phyloP scores from a whole-genome alignment of 106 monocot genomes.

The Acorus calamus region DNA sequence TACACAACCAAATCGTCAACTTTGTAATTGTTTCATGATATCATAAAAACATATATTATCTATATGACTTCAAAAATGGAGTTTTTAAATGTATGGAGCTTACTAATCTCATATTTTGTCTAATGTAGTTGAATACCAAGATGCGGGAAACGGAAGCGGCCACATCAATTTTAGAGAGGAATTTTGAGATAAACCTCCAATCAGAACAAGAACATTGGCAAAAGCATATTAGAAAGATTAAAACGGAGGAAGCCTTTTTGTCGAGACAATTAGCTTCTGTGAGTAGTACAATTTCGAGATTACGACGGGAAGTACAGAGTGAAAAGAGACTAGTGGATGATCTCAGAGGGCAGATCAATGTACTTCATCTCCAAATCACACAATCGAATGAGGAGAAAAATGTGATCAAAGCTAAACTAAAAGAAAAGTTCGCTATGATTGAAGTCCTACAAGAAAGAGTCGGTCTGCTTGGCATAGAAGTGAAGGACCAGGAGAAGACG shows the following conservation, averaged over 20 bases:
- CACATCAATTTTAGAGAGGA: slow-evolving; percentile 26
- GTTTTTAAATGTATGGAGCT: too few species aligned
- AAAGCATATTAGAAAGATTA: slow-evolving; percentile 39
- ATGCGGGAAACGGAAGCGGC: slow-evolving; percentile 37
- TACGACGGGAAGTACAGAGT: slow-evolving; percentile 42
- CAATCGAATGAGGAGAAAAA: slow-evolving; percentile 39
- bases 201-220: slow-evolving; percentile 39
- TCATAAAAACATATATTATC: too few species aligned
- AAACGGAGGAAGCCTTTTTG: slow-evolving; percentile 41
- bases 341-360: slow-evolving; percentile 31
- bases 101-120: background rate
- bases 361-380: slow-evolving; percentile 29
- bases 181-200: slow-evolving; percentile 35
- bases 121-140: slow-evolving; percentile 43
- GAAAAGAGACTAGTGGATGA: slow-evolving; percentile 39
- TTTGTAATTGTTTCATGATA: too few species aligned
- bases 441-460: slow-evolving; percentile 47
- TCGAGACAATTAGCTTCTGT: slow-evolving; percentile 45
- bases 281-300: slow-evolving; percentile 32
- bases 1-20: too few species aligned
- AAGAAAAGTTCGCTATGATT: slow-evolving; percentile 34
- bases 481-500: slow-evolving; percentile 52
- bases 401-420: slow-evolving; percentile 43
- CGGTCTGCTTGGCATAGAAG: slow-evolving; percentile 38
- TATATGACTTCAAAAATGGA: too few species aligned